Base-by-base conservation (phyloP, 495 filamentous ascomycete species). In the Bacidia gigantensis region DNA sequence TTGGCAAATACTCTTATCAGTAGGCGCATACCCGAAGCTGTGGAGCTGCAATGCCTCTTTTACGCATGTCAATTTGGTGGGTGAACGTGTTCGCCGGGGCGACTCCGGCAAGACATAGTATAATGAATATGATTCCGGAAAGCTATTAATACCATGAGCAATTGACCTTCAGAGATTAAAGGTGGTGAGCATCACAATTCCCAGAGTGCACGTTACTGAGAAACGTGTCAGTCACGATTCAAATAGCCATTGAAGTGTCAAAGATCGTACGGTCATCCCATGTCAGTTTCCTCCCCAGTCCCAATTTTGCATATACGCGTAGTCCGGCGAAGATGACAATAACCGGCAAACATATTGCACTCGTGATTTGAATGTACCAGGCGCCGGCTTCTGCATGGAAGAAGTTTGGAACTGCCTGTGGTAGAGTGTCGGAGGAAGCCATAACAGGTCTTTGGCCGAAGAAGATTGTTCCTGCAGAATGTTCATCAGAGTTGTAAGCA, bases 201-300 rank as follows among this genome's bases (percentile, higher is more conserved):
- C 50, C 0, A 52, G 39, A 26, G 50, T 24, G 24, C 50, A 52
- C 22, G 50, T 52, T 35, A 52, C 50, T 52, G 25, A 12, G 41
- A 18, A 9, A 7, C 20, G 3, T 24, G n/a, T 52, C 17, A 11
- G 41, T 52, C 26, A 50, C 20, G 3, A 17, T 1, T 52, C 29
- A 20, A 25, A 2, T 32, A 24, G 1, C 12, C 3, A 20, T 10
- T 45, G 17, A 11, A 10, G 20, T 18, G 25, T 20, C 3, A n/a
- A 14, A 22, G 25, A n/a, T 11, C 51, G 26, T 29, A 57, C 55
- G 22, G 32, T 57, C 55, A 26, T 57, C 55, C 55, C 55, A 54
- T 11, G 51, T 57, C 50, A 26, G 45, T 46, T 46, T 53, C 17
- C 51, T 54, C 46, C 38, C 20, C 17, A 57, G 26, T n/a, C 26